These are phyloP conservation scores for Choiromyces venosus DNA, from an alignment of 495 filamentous ascomycete species.

Conservation along the genomic window DNA sequence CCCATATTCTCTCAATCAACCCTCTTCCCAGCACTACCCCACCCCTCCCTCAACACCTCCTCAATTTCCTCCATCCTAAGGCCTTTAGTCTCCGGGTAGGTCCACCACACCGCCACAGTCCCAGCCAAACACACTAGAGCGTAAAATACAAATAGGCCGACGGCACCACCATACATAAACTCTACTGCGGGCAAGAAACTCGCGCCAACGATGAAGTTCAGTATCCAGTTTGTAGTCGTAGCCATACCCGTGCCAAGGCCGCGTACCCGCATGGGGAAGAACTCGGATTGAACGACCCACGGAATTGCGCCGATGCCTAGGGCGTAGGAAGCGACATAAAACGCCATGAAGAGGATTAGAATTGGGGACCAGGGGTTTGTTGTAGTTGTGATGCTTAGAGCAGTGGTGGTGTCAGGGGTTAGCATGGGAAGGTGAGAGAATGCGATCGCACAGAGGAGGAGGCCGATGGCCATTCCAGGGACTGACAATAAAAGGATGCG, in stretches of 20 bases:
- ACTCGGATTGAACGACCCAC: slow-evolving; percentile 80
- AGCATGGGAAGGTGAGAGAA: slow-evolving; percentile 57
- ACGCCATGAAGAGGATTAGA: slow-evolving; percentile 65
- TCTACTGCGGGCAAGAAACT: slow-evolving; percentile 87
- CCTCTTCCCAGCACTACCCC: slow-evolving; percentile 49
- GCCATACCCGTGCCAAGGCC: slow-evolving; percentile 74
- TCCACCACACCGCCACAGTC: slow-evolving; percentile 60
- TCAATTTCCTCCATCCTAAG: slow-evolving; percentile 77
- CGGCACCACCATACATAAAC: slow-evolving; percentile 54
- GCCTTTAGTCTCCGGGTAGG: slow-evolving; percentile 82
- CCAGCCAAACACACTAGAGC: slow-evolving; percentile 62
- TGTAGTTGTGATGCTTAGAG: slow-evolving; percentile 16
- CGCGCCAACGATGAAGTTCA: slow-evolving; percentile 80
- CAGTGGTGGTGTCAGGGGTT: slow-evolving; percentile 25
- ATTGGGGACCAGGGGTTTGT: slow-evolving; percentile 46
- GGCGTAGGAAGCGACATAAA: slow-evolving; percentile 83
- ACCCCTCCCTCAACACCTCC: slow-evolving; percentile 64
- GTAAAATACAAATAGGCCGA: slow-evolving; percentile 75
- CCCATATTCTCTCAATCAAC: neutral
- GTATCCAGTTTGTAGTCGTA: slow-evolving; percentile 82
- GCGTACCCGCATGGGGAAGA: slow-evolving; percentile 79
- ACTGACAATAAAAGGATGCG: slow-evolving; percentile 79
- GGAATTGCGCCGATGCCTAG: slow-evolving; percentile 86
- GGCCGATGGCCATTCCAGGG: slow-evolving; percentile 71
- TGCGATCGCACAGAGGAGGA: slow-evolving; percentile 59